phyloP scores from a whole-genome alignment of 331 rosid genomes.

The Quercus phellos region DNA sequence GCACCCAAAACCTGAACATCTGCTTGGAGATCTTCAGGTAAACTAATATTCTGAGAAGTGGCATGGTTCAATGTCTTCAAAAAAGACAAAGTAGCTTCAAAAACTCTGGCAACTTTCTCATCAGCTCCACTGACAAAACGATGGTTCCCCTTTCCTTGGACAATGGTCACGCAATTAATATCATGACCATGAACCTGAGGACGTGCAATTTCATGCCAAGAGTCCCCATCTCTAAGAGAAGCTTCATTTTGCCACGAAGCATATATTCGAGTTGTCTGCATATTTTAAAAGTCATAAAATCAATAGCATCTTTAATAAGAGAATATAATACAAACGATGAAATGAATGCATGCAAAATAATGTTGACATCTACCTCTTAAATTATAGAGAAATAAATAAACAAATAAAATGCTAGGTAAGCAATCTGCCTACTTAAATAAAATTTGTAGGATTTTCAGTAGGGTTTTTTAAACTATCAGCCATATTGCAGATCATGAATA shows the following conservation, averaged over 20 bases:
- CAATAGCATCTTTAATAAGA: conserved; percentile 8
- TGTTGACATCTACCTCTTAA: background rate
- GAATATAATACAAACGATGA: background rate
- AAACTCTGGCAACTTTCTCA: conserved; percentile 94
- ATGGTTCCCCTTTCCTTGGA: conserved; percentile 81
- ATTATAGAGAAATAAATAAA: no score
- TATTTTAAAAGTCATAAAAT: conserved; percentile 5
- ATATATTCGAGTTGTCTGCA: conserved; percentile 80
- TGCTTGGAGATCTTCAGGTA: conserved; percentile 48
- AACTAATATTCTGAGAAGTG: conserved; percentile 38
- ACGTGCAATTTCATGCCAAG: conserved; percentile 91
- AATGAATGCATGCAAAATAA: background rate
- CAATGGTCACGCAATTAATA: conserved; percentile 68
- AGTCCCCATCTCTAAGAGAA: conserved; percentile 35
- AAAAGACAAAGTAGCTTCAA: conserved; percentile 89
- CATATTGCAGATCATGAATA: no score
- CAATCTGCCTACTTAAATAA: no score
- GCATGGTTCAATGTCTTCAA: conserved; percentile 81
- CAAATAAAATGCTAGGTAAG: no score
- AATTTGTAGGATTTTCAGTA: no score
- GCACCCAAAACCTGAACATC: conserved; percentile 94
- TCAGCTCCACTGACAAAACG: conserved; percentile 95
- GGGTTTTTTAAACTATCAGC: no score
- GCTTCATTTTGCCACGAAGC: conserved; percentile 72
- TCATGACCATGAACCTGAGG: conserved; percentile 99